A percentile compares a stretch with the other conserved stretches of the same genome.
Evolutionary conservation across 495 filamentous ascomycete species (phyloP).

Genomic region (Apiosordaria backusii): DNA sequence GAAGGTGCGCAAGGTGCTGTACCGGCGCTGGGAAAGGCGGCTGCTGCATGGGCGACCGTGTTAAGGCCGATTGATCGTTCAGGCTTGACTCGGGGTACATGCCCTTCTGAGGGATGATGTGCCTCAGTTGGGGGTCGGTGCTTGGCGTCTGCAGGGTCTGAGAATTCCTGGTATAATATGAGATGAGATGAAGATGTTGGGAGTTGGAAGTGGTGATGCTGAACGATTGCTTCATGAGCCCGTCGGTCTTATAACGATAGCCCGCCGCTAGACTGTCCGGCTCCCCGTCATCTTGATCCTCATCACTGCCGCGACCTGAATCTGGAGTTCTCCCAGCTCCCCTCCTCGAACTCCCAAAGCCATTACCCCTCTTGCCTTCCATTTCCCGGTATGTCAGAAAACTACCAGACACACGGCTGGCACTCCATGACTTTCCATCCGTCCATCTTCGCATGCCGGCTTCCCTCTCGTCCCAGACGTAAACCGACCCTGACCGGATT

Average conservation of each 20-base stretch:
- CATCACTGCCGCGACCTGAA: constrained; percentile 73
- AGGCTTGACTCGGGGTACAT: constrained; percentile 98
- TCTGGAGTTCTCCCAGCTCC: constrained; percentile 74
- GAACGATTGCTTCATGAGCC: constrained; percentile 98
- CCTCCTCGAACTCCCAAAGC: constrained; percentile 54
- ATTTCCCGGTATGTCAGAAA: constrained; percentile 97
- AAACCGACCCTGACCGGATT: constrained; percentile 93
- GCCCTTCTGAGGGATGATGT: constrained; percentile 81
- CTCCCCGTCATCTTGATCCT: constrained; percentile 75
- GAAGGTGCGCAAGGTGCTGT: constrained; percentile 46
- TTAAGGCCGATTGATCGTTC: constrained; percentile 63
- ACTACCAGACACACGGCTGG: constrained; percentile 93
- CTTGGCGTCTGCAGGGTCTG: constrained; percentile 72
- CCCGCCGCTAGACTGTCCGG: constrained; percentile 61
- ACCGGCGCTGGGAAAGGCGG: constrained; percentile 33
- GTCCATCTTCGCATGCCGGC: constrained; percentile 98
- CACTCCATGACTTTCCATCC: constrained; percentile 98
- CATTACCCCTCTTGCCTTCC: constrained; percentile 80
- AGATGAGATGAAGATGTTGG: constrained; percentile 94
- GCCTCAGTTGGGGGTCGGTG: constrained; percentile 72
- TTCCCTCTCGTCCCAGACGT: constrained; percentile 98
- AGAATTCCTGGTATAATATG: constrained; percentile 83
- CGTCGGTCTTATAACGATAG: constrained; percentile 95
- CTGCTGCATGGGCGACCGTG: constrained; percentile 47
- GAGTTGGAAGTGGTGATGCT: constrained; percentile 90